phyloP scores from a whole-genome alignment of 2,329 filamentous ascomycete genomes.

The Aulographum hederae region DNA sequence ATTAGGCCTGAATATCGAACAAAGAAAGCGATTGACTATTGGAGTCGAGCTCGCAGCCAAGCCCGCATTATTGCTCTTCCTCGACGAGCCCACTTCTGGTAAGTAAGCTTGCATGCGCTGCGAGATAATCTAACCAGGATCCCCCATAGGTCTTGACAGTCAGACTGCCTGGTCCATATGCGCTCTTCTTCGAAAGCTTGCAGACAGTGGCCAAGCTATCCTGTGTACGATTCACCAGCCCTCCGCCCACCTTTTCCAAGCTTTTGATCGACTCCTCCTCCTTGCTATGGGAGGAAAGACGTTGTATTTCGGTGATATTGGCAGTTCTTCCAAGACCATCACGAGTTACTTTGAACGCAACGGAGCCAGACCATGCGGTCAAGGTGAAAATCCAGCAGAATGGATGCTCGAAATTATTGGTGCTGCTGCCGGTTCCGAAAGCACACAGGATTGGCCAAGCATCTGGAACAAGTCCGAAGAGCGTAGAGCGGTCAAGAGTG shows the following conservation, averaged over 20 bases:
- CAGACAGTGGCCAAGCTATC: slow-evolving; percentile 76
- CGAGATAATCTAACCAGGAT: no score
- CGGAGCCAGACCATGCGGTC: slow-evolving; percentile 45
- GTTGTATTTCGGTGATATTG: slow-evolving; percentile 69
- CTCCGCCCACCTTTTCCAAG: slow-evolving; percentile 86
- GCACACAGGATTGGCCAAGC: slow-evolving; percentile 32
- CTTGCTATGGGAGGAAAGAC: slow-evolving; percentile 57
- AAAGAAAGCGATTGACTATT: slow-evolving; percentile 66
- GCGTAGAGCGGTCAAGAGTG: slow-evolving; percentile 22
- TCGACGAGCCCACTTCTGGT: slow-evolving; percentile 89
- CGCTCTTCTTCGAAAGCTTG: slow-evolving; percentile 73
- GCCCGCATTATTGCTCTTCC: slow-evolving; percentile 72
- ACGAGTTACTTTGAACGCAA: slow-evolving; percentile 61
- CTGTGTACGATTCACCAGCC: slow-evolving; percentile 97
- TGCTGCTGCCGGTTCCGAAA: slow-evolving; percentile 29
- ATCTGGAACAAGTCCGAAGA: slow-evolving; percentile 30
- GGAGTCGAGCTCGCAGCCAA: slow-evolving; percentile 93
- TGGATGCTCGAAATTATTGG: slow-evolving; percentile 51
- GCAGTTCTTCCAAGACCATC: slow-evolving; percentile 47
- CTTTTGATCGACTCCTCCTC: slow-evolving; percentile 69
- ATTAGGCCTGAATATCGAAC: slow-evolving; percentile 51
- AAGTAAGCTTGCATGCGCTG: no score
- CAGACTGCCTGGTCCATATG: slow-evolving; percentile 90
- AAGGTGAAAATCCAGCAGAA: slow-evolving; percentile 57
- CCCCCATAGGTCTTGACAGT: slow-evolving; percentile 81